Percentiles rank a stretch among this genome's conserved stretches.
Evolutionary conservation across 768 basidiomycete species (phyloP).

Genomic region (Hortiboletus flavorubellus): DNA sequence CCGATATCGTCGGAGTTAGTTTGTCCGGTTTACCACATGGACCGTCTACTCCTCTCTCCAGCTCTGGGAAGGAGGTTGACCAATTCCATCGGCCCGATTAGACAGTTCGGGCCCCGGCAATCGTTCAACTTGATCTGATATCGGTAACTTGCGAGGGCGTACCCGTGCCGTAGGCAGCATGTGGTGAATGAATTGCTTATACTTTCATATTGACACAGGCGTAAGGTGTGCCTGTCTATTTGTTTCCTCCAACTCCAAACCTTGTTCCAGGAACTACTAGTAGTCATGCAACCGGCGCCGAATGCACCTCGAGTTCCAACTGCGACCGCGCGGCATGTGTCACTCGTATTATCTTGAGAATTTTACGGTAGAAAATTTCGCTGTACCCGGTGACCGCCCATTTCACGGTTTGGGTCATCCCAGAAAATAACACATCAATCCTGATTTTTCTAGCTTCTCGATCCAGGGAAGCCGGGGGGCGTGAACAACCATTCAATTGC

Average conservation of each 20-base stretch:
- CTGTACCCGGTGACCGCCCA: constrained; percentile 1
- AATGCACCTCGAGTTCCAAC: constrained; percentile 1
- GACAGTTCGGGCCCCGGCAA: constrained; percentile 4
- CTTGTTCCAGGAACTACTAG: constrained; percentile 13
- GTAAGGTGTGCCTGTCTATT: constrained; percentile 21
- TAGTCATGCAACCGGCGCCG: not conserved
- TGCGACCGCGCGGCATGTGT: constrained; percentile 11
- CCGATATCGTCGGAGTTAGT: not conserved
- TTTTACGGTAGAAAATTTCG: constrained; percentile 1
- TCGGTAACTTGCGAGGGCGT: constrained; percentile 11
- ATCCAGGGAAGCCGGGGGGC: constrained; percentile 3
- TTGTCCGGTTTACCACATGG: not conserved
- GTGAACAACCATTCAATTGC: constrained; percentile 9
- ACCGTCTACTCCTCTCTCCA: not conserved
- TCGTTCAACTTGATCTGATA: not conserved
- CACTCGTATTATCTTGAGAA: constrained; percentile 1
- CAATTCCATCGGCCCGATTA: not conserved
- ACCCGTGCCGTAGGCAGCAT: constrained; percentile 10
- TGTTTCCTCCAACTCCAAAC: constrained; percentile 14
- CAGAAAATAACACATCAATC: constrained; percentile 5
- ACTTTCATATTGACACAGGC: constrained; percentile 8
- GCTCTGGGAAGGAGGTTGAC: not conserved
- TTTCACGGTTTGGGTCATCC: constrained; percentile 15
- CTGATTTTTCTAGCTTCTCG: not conserved
- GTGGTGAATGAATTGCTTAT: constrained; percentile 29